Conservation (phyloP, 768 basidiomycete genomes). For the Psilocybe cyanescens region DNA sequence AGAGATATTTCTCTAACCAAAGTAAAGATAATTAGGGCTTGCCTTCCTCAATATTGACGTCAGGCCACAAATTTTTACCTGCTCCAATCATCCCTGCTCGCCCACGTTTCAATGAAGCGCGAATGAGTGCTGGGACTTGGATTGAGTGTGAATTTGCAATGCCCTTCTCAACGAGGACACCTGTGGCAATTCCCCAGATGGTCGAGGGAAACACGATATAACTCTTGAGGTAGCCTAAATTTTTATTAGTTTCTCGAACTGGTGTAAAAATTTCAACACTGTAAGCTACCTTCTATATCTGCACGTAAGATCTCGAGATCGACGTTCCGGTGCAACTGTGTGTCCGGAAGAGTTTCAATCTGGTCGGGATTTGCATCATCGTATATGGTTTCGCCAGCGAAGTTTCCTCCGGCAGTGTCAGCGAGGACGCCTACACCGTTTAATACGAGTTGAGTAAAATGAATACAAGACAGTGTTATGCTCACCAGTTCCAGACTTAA, state of each 20-base stretch:
- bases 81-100: slow-evolving; percentile 57
- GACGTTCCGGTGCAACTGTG: slow-evolving; percentile 50
- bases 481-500: slow-evolving; percentile 36
- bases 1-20: no score
- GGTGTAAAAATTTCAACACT: neutral
- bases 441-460: neutral
- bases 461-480: slow-evolving; percentile 32
- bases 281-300: slow-evolving; percentile 46
- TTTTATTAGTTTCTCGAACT: neutral
- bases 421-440: slow-evolving; percentile 37
- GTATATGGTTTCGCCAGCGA: slow-evolving; percentile 41
- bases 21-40: slow-evolving; percentile 7
- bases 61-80: slow-evolving; percentile 61
- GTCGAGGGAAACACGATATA: slow-evolving; percentile 58
- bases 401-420: slow-evolving; percentile 45
- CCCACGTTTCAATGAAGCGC: slow-evolving; percentile 46
- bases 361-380: slow-evolving; percentile 50
- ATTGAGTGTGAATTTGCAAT: slow-evolving; percentile 55
- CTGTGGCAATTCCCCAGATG: slow-evolving; percentile 58
- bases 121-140: slow-evolving; percentile 54
- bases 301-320: slow-evolving; percentile 50
- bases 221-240: slow-evolving; percentile 48
- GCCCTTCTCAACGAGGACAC: slow-evolving; percentile 52
- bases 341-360: slow-evolving; percentile 47
- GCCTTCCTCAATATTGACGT: slow-evolving; percentile 42